A percentile compares a stretch with the other conserved stretches of the same genome.
Evolutionary conservation across 805 yeast genomes (phyloP).

Genomic region (Zygoascus tannicola): DNA sequence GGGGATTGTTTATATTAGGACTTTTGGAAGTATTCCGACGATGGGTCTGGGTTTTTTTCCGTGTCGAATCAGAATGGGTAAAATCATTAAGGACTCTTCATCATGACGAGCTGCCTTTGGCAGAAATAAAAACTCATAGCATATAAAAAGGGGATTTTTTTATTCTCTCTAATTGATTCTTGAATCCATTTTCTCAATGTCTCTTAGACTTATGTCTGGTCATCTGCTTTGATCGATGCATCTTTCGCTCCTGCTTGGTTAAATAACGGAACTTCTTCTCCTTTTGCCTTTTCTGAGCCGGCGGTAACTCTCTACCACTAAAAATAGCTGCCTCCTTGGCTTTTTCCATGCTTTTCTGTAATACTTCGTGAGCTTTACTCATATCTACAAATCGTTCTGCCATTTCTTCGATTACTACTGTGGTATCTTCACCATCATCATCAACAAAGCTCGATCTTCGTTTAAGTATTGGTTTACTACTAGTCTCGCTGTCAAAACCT

Average conservation of each 20-base stretch:
- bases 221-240: slow-evolving; percentile 40
- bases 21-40: slow-evolving; percentile 70
- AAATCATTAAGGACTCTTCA: slow-evolving; percentile 11
- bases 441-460: slow-evolving; percentile 36
- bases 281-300: slow-evolving; percentile 23
- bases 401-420: slow-evolving; percentile 47
- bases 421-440: slow-evolving; percentile 32
- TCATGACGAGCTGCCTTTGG: neutral
- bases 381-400: slow-evolving; percentile 49
- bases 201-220: slow-evolving; percentile 23
- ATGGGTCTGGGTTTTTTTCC: slow-evolving; percentile 81
- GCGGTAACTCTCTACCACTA: slow-evolving; percentile 29
- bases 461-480: slow-evolving; percentile 35
- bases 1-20: slow-evolving; percentile 61
- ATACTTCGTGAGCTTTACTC: slow-evolving; percentile 53
- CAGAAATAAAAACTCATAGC: no score
- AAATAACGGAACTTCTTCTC: slow-evolving; percentile 85
- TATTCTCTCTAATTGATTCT: neutral
- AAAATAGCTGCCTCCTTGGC: slow-evolving; percentile 79
- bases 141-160: neutral
- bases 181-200: neutral
- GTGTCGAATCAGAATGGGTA: slow-evolving; percentile 68
- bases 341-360: slow-evolving; percentile 63
- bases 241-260: slow-evolving; percentile 67
- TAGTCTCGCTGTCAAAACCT: slow-evolving; percentile 30